Base-by-base conservation (phyloP, 345 rosid genomes). In the Ailanthus altissimus region DNA sequence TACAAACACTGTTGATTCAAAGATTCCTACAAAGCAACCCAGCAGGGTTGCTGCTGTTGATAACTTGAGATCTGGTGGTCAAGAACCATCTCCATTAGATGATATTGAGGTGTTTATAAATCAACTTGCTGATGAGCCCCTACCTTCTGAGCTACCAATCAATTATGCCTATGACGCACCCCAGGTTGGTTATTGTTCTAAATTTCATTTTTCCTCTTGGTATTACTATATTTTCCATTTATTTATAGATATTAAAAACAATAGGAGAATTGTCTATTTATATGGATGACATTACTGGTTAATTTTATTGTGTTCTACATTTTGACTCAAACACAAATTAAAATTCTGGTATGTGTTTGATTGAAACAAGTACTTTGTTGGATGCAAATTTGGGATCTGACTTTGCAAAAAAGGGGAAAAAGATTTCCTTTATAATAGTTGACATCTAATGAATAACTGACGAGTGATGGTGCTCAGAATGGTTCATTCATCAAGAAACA, bases 31-130 rank as follows among this genome's bases (percentile, higher is more conserved):
- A 2, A 79, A 81, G 71, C 77, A 87, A 77, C 73, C 21, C 25
- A 69, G 59, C 75, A 83, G 73, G 57, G 84, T 12, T 36, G 51
- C 68, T 68, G 81, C 81, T 67, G 82, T 25, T 75, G 82, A 73
- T 77, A 73, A 67, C 75, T 14, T 51, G 20, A 77, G 66, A 72
- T 74, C 42, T 40, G 67, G 50, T 70, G 78, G 43, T 75, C 80
- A 50, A 38, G 78, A 46, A 49, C 83, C 77, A 72, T 74, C 78
- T 70, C 59, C 57, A n/a, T 38, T 81, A 61, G 64, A 77, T 84
- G 94, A 84, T 80, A 40, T 87, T 16, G 89, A 85, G 63, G 94
- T 86, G 72, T 45, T 88, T 38, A 65, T 88, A 80, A 86, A 69
- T 38, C 88, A 83, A 70, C 68, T 85, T 14, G 46, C 61, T 4